These are phyloP conservation scores for Calamus simplicifolius DNA, from an alignment of 176 grass and related monocot species.

Conservation along the genomic window DNA sequence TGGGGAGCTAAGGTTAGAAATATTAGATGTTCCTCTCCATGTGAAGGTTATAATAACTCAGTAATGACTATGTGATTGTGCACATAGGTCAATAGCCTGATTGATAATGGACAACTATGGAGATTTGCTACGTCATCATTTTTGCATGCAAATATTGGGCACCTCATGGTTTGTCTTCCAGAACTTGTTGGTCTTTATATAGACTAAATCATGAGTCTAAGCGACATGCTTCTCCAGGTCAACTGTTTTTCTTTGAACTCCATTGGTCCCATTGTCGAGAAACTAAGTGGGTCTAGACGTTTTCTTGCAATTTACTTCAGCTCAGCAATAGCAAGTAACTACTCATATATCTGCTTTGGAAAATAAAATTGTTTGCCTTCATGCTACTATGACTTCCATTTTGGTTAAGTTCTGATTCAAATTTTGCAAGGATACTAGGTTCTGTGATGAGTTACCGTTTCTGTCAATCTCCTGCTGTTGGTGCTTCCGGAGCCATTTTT, in stretches of 20 bases:
- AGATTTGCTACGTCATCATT: slow-evolving; percentile 82
- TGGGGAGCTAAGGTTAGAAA: slow-evolving; percentile 91
- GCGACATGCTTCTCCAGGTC: slow-evolving; percentile 32
- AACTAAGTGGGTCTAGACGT: slow-evolving; percentile 57
- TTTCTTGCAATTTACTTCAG: slow-evolving; percentile 77
- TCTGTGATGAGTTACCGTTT: slow-evolving; percentile 74
- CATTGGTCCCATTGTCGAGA: slow-evolving; percentile 66
- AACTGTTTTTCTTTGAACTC: slow-evolving; percentile 97
- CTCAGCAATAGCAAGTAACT: slow-evolving; percentile 64
- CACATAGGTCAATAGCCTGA: slow-evolving; percentile 78
- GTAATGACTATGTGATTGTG: neutral
- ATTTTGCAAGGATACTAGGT: slow-evolving; percentile 45
- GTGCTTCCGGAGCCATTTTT: slow-evolving; percentile 88
- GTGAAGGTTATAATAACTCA: slow-evolving; percentile 11
- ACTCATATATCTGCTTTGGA: slow-evolving; percentile 7
- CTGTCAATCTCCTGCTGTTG: slow-evolving; percentile 51
- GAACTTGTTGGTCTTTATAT: neutral
- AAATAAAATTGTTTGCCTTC: neutral
- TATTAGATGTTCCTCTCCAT: neutral
- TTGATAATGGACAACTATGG: slow-evolving; percentile 78
- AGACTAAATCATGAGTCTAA: too few species aligned
- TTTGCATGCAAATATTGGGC: slow-evolving; percentile 70
- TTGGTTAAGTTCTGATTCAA: slow-evolving; percentile 19
- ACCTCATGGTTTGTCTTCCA: slow-evolving; percentile 54
- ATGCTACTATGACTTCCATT: neutral